These are phyloP conservation scores for Vigna nakashimae DNA, from an alignment of 306 rosid genomes.

Conservation along the genomic window DNA sequence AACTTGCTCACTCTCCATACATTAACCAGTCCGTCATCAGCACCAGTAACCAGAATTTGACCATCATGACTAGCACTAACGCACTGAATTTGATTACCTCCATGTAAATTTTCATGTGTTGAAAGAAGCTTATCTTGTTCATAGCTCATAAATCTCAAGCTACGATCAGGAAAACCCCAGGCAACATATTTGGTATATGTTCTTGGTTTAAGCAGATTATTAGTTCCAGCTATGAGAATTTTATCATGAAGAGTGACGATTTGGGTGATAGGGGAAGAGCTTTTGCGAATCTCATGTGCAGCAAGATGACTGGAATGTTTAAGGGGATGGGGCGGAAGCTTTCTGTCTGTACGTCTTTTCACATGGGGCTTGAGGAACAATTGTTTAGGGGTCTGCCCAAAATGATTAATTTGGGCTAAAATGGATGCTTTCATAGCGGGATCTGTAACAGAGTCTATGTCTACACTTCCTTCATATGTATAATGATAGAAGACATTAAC, in stretches of 20 bases:
- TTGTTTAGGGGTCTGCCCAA: slow-evolving; percentile 99
- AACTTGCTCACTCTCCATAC: slow-evolving; percentile 85
- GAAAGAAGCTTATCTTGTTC: slow-evolving; percentile 95
- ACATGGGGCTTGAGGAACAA: slow-evolving; percentile 89
- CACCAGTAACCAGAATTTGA: slow-evolving; percentile 89
- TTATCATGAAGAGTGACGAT: slow-evolving; percentile 82
- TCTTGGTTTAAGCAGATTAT: slow-evolving; percentile 88
- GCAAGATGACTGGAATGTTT: slow-evolving; percentile 77
- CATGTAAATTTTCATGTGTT: slow-evolving; percentile 95
- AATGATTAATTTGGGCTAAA: slow-evolving; percentile 98
- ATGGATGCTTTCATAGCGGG: slow-evolving; percentile 99
- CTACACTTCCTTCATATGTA: slow-evolving; percentile 98
- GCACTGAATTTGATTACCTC: slow-evolving; percentile 91
- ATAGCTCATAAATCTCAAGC: slow-evolving; percentile 93
- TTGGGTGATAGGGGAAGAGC: slow-evolving; percentile 80
- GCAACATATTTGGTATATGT: slow-evolving; percentile 90
- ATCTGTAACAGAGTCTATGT: slow-evolving; percentile 95
- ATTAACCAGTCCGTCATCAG: slow-evolving; percentile 91
- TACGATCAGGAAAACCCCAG: slow-evolving; percentile 97
- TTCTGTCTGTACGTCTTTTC: slow-evolving; percentile 83
- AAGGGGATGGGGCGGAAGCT: slow-evolving; percentile 92
- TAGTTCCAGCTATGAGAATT: slow-evolving; percentile 78
- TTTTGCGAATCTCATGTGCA: slow-evolving; percentile 85
- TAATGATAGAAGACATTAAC: slow-evolving; percentile 97
- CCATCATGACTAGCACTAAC: slow-evolving; percentile 92